phyloP scores from a whole-genome alignment of 805 yeast genomes.

The Clavispora santaluciae region DNA sequence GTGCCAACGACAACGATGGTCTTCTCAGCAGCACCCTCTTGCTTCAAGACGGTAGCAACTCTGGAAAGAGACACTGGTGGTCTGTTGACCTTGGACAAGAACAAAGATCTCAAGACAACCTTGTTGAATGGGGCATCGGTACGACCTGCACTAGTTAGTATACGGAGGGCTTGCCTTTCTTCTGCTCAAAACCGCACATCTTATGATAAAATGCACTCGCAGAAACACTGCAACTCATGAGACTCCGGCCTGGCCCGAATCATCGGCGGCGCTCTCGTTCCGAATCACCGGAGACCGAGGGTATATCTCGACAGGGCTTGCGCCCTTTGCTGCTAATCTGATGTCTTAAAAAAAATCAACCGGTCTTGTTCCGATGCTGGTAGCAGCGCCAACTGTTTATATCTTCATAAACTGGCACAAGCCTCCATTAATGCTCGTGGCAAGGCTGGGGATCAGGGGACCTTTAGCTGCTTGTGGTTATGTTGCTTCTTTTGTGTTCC shows the following conservation, averaged over 20 bases:
- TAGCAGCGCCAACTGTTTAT: constrained; percentile 2
- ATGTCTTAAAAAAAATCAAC: constrained; percentile 1
- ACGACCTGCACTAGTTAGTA: constrained; percentile 68
- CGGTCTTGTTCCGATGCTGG: not conserved
- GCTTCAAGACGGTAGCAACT: constrained; percentile 76
- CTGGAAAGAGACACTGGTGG: constrained; percentile 98
- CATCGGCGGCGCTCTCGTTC: not conserved
- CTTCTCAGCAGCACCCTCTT: constrained; percentile 82
- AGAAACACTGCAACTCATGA: constrained; percentile 12
- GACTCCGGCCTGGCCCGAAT: not conserved
- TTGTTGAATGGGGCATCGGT: constrained; percentile 99
- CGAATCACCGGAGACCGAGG: constrained; percentile 12
- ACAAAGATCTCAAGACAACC: constrained; percentile 88
- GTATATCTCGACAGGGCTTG: not conserved
- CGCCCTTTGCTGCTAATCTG: constrained; percentile 1
- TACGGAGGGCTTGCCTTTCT: constrained; percentile 11
- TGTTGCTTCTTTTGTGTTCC: constrained; percentile 1
- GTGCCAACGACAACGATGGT: constrained; percentile 93
- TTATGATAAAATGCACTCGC: constrained; percentile 21
- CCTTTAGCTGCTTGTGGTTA: constrained; percentile 1
- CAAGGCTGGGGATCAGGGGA: not conserved
- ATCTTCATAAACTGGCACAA: constrained; percentile 4
- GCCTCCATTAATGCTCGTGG: not conserved
- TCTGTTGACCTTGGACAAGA: constrained; percentile 98
- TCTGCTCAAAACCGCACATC: constrained; percentile 45